phyloP scores from a whole-genome alignment of 352 stramenopile species.

The Phytophthora brassicae region DNA sequence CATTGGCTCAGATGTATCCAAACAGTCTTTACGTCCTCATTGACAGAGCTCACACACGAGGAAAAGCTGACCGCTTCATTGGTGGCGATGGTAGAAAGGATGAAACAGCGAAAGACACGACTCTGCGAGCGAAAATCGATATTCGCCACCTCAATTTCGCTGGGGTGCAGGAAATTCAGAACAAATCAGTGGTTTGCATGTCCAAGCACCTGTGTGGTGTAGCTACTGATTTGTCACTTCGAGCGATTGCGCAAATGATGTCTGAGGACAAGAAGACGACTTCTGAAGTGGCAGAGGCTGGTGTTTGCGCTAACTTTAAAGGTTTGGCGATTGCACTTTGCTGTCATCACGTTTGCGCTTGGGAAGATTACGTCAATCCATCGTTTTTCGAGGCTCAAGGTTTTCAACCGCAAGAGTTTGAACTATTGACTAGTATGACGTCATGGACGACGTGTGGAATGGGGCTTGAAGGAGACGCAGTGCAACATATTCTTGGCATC shows the following conservation, averaged over 20 bases:
- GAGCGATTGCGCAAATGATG: constrained; percentile 61
- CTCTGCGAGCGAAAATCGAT: constrained; percentile 78
- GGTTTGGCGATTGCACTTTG: constrained; percentile 76
- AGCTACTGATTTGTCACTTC: constrained; percentile 78
- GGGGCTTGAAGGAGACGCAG: constrained; percentile 57
- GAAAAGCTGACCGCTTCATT: constrained; percentile 80
- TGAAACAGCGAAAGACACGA: constrained; percentile 30
- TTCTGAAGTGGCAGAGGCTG: neutral
- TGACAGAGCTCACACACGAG: constrained; percentile 67
- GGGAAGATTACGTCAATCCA: constrained; percentile 75
- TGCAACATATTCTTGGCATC: constrained; percentile 71
- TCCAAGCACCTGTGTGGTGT: constrained; percentile 87
- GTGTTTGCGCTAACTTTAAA: constrained; percentile 44
- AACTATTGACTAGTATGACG: constrained; percentile 65
- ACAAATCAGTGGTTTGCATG: constrained; percentile 71
- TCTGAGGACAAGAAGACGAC: constrained; percentile 13
- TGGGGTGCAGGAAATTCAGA: constrained; percentile 52
- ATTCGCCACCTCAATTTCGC: constrained; percentile 83
- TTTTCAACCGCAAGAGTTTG: constrained; percentile 62
- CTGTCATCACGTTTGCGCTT: constrained; percentile 78
- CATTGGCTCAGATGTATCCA: constrained; percentile 64
- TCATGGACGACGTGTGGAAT: constrained; percentile 84
- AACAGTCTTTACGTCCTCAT: constrained; percentile 75
- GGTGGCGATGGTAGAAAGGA: constrained; percentile 28
- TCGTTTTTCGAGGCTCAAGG: constrained; percentile 57